Evolutionary conservation across 2,329 filamentous ascomycete genomes (phyloP).

Genomic region (Calonectria henricotiae): DNA sequence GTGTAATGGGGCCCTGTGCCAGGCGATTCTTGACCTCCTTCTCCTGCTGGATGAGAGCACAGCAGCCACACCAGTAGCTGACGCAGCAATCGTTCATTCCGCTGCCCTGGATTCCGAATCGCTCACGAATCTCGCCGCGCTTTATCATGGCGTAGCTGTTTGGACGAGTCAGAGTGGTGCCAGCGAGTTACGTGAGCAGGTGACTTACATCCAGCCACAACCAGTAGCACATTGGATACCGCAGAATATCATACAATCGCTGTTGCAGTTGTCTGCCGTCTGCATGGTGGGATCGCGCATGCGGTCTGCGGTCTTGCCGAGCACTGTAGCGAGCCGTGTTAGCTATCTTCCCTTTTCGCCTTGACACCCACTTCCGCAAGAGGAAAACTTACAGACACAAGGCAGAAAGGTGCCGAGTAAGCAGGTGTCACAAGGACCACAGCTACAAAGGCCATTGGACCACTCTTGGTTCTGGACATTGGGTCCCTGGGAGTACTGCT

Average conservation of each 20-base stretch:
- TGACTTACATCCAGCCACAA: slow-evolving; percentile 63
- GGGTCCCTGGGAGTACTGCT: slow-evolving; percentile 49
- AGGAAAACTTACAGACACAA: slow-evolving; percentile 61
- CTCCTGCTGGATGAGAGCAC: slow-evolving; percentile 72
- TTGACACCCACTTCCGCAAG: too few relatives aligned
- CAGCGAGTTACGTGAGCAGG: background rate
- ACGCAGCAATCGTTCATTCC: slow-evolving; percentile 67
- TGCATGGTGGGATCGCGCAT: slow-evolving; percentile 63
- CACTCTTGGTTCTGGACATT: slow-evolving; percentile 57
- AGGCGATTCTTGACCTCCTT: slow-evolving; percentile 65
- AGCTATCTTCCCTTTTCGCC: slow-evolving; percentile 30
- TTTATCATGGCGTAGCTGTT: slow-evolving; percentile 67
- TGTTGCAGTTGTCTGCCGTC: slow-evolving; percentile 60
- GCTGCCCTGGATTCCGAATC: slow-evolving; percentile 69
- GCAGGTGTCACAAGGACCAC: slow-evolving; percentile 61
- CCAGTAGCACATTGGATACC: slow-evolving; percentile 60
- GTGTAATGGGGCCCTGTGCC: slow-evolving; percentile 51
- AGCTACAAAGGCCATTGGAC: slow-evolving; percentile 60
- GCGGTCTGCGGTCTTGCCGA: slow-evolving; percentile 64
- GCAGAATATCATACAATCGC: slow-evolving; percentile 62
- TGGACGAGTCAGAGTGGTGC: background rate
- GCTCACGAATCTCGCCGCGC: slow-evolving; percentile 69
- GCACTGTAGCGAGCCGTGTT: slow-evolving; percentile 54
- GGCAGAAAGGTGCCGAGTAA: slow-evolving; percentile 61
- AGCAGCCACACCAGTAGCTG: slow-evolving; percentile 73